Base-by-base conservation (phyloP, 2,329 filamentous ascomycete species). In the Decorospora gaudefroyi region DNA sequence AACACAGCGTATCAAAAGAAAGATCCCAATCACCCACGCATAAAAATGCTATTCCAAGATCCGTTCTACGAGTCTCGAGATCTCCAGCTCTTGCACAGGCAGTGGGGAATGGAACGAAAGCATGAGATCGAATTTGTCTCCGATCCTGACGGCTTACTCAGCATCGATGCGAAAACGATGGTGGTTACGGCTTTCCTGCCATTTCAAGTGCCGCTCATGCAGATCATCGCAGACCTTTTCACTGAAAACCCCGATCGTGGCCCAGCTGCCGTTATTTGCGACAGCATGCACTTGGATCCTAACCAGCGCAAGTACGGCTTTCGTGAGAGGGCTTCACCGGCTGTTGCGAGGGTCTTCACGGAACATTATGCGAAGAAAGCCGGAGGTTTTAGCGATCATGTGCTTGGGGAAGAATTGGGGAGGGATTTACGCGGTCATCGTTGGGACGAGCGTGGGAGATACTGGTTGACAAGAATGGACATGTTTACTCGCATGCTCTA, bases 101-200 rank as follows among this genome's bases (percentile, higher is more conserved):
- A 51, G 0, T 38, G 15, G 10, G 6, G n/a, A n/a, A n/a, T n/a
- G 9, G 1, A 13, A 35, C 4, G 13, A 26, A 2, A 25, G 26
- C 4, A 16, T n/a, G n/a, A 13, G 4, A 26, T 53, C 7, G 13
- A 3, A 10, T 53, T 55, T 21, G 44, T 43, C 2, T 38, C 27
- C 1, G 52, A 60, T 34, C 59, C 56, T 7, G 43, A 57, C 2
- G 56, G 53, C 1, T 29, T 62, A 4, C 39, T 61, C 0, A 44
- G 32, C 1, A 49, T 62, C 6, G 46, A 62, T 30, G 28, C 42
- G 12, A 18, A 50, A 10, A 55, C 53, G 4, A 34, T 58, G 8
- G 47, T 61, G 2, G 37, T 59, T 3, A 41, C 46, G 1, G 46
- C 49, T 0, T 55, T 32, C 21, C 32, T 61, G 6, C 54, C 51